A percentile compares a stretch with the other conserved stretches of the same genome.
These are phyloP conservation scores for Microsporum audouinii DNA, from an alignment of 2,329 filamentous ascomycete species.

Conservation along the genomic window DNA sequence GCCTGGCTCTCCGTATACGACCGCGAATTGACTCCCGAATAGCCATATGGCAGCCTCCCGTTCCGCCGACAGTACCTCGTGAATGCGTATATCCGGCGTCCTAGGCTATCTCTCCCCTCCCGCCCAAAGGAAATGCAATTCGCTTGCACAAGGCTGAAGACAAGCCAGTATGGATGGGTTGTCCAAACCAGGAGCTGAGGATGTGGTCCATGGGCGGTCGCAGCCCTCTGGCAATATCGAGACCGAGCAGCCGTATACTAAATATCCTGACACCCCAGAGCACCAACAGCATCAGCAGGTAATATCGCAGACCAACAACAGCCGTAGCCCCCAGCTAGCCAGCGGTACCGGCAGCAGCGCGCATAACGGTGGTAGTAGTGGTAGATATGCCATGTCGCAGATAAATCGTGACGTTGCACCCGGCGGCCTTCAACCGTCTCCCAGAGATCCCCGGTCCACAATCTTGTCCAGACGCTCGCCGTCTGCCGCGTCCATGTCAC, in stretches of 20 bases:
- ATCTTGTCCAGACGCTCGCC: slow-evolving; percentile 20
- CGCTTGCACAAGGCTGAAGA: slow-evolving; percentile 4
- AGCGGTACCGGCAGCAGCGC: background rate
- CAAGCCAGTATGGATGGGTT: slow-evolving; percentile 2
- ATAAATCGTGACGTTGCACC: background rate
- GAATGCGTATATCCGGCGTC: background rate
- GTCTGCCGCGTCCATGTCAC: slow-evolving; percentile 32
- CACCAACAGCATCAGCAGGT: background rate
- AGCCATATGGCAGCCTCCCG: background rate
- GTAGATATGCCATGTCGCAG: background rate
- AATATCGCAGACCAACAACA: background rate
- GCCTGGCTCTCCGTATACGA: background rate
- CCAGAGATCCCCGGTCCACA: slow-evolving; percentile 23
- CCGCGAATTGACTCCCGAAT: background rate
- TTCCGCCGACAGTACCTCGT: background rate
- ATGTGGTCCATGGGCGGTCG: background rate
- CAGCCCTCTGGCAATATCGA: background rate
- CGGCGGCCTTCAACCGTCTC: slow-evolving; percentile 30
- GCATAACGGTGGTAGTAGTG: background rate
- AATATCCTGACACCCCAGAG: background rate
- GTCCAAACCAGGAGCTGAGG: slow-evolving; percentile 1
- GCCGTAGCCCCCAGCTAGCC: background rate
- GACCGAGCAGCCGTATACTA: background rate
- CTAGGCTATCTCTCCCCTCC: background rate
- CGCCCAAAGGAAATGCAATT: slow-evolving; percentile 1